Evolutionary conservation across 2,329 filamentous ascomycete species (phyloP).

Genomic region (Rutstroemia sp.): DNA sequence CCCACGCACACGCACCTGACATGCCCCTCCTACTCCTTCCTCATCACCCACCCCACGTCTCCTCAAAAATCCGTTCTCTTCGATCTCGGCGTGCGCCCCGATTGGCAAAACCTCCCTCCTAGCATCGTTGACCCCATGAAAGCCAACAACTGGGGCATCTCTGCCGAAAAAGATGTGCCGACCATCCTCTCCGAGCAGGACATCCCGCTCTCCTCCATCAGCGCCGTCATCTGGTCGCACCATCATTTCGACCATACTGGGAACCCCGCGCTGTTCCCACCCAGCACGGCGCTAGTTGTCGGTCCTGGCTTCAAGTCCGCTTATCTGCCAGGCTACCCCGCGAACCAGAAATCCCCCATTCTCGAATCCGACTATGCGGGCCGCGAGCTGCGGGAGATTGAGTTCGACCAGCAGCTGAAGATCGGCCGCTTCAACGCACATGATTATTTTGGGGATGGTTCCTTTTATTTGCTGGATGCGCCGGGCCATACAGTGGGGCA

Average conservation of each 20-base stretch:
- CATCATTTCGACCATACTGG: slow-evolving; percentile 37
- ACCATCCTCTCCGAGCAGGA: slow-evolving; percentile 29
- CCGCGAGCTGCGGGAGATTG: slow-evolving; percentile 31
- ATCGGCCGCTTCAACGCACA: slow-evolving; percentile 39
- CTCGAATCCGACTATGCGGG: slow-evolving; percentile 34
- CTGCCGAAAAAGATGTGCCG: slow-evolving; percentile 36
- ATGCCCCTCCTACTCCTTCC: slow-evolving; percentile 38
- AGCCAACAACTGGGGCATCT: slow-evolving; percentile 30
- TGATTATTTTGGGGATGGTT: slow-evolving; percentile 50
- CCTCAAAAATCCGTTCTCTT: slow-evolving; percentile 28
- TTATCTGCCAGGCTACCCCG: slow-evolving; percentile 39
- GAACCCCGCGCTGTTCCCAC: slow-evolving; percentile 36
- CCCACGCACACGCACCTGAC: slow-evolving; percentile 31
- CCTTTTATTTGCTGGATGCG: slow-evolving; percentile 43
- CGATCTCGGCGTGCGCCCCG: slow-evolving; percentile 34
- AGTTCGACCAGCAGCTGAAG: slow-evolving; percentile 31
- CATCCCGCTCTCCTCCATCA: slow-evolving; percentile 9
- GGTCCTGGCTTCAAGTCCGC: slow-evolving; percentile 39
- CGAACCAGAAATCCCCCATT: slow-evolving; percentile 32
- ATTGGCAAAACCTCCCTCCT: slow-evolving; percentile 35
- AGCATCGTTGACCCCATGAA: slow-evolving; percentile 26
- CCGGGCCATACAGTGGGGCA: slow-evolving; percentile 37
- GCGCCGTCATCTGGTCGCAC: slow-evolving; percentile 30
- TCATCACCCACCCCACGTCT: slow-evolving; percentile 37
- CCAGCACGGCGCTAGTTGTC: slow-evolving; percentile 37